phyloP scores from a whole-genome alignment of 2,329 filamentous ascomycete species.

The Lizonia empirigonia region DNA sequence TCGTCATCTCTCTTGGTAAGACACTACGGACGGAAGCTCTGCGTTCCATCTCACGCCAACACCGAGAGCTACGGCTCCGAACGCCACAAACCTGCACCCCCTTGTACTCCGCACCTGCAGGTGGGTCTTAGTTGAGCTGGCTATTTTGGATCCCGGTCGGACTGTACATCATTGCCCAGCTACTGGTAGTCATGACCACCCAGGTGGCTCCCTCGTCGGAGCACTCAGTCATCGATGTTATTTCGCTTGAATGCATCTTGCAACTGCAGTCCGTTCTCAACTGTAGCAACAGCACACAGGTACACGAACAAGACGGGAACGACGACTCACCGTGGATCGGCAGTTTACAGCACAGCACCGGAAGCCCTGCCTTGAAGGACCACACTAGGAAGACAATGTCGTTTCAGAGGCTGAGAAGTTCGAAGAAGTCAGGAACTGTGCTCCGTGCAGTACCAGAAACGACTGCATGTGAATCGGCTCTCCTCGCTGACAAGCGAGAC shows the following conservation, averaged over 20 bases:
- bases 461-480: constrained; percentile 27
- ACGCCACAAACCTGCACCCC: constrained; percentile 14
- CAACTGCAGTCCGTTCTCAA: constrained; percentile 10
- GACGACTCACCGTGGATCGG: constrained; percentile 4
- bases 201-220: constrained; percentile 16
- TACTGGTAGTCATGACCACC: constrained; percentile 21
- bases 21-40: constrained; percentile 3
- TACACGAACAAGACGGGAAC: constrained; percentile 6
- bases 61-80: constrained; percentile 5
- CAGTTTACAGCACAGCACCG: background rate
- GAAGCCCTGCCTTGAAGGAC: constrained; percentile 13
- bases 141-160: constrained; percentile 17
- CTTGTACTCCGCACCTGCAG: constrained; percentile 11
- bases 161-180: constrained; percentile 27
- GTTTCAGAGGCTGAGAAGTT: constrained; percentile 27
- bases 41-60: constrained; percentile 13
- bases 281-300: constrained; percentile 8
- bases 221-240: constrained; percentile 17
- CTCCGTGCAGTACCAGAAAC: constrained; percentile 45
- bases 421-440: constrained; percentile 38
- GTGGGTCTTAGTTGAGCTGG: constrained; percentile 2
- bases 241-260: constrained; percentile 14
- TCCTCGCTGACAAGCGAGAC: constrained; percentile 48
- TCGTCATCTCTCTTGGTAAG: background rate
- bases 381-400: constrained; percentile 25